Percentiles rank a stretch among this genome's conserved stretches.
phyloP scores from a whole-genome alignment of 2,329 filamentous ascomycete genomes.

The Myriosclerotinia duriaeana region DNA sequence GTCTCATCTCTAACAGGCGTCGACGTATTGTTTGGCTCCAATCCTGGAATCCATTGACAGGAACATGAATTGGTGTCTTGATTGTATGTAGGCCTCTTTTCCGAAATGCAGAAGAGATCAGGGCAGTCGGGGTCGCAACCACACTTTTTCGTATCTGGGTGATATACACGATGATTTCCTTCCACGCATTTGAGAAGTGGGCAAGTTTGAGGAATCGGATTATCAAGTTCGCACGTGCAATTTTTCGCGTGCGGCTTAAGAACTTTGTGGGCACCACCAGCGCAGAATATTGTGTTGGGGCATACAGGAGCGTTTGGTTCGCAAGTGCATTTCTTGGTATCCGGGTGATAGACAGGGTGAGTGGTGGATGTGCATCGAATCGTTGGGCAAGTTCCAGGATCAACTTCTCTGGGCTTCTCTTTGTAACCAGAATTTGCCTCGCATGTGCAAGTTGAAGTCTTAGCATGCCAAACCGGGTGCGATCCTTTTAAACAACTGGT shows the following conservation, averaged over 20 bases:
- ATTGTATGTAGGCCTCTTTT: constrained; percentile 26
- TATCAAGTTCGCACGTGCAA: constrained; percentile 29
- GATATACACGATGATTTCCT: constrained; percentile 29
- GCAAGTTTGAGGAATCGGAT: constrained; percentile 25
- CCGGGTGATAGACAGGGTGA: constrained; percentile 27
- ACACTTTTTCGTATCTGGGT: constrained; percentile 29
- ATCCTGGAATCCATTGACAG: constrained; percentile 28
- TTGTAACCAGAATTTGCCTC: neutral
- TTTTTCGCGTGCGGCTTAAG: constrained; percentile 20
- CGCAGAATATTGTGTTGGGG: constrained; percentile 27
- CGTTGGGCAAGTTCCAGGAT: constrained; percentile 24
- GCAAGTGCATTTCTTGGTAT: constrained; percentile 28
- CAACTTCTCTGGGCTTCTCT: neutral
- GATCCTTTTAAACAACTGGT: constrained; percentile 6
- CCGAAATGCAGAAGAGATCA: constrained; percentile 29
- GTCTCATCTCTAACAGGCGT: constrained; percentile 7
- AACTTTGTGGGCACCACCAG: constrained; percentile 25
- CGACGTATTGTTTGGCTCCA: constrained; percentile 19
- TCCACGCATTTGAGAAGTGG: constrained; percentile 30
- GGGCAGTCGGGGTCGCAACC: constrained; percentile 30
- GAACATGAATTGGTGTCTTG: constrained; percentile 26
- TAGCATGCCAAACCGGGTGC: constrained; percentile 16
- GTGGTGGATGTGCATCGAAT: constrained; percentile 28
- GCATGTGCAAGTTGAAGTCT: constrained; percentile 14
- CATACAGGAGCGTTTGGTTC: constrained; percentile 24